These are phyloP conservation scores for Thecaphora thlaspeos DNA, from an alignment of 1,284 basidiomycete species.

Conservation along the genomic window DNA sequence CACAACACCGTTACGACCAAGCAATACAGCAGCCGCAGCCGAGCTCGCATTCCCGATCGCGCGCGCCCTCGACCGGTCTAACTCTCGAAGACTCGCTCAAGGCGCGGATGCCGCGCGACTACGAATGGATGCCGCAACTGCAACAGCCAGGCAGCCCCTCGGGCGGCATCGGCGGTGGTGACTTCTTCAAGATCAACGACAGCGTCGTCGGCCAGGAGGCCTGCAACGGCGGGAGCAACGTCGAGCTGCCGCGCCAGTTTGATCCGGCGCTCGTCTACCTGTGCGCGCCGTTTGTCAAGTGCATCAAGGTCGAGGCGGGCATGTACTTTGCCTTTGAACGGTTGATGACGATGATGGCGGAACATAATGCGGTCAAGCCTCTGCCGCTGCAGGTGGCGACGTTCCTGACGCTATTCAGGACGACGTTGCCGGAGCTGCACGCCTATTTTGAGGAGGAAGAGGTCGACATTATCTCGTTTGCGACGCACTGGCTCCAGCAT, in stretches of 20 bases:
- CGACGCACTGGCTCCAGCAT: constrained; percentile 54
- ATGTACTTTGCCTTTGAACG: constrained; percentile 58
- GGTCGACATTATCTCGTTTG: constrained; percentile 53
- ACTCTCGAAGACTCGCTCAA: constrained; percentile 18
- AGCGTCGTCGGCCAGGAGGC: too few species aligned
- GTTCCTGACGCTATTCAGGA: constrained; percentile 56
- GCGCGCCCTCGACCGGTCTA: constrained; percentile 17
- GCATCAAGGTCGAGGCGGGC: constrained; percentile 55
- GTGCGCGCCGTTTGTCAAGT: constrained; percentile 56
- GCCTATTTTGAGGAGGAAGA: constrained; percentile 58
- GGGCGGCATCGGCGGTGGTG: too few species aligned
- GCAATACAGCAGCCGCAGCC: background rate
- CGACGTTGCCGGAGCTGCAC: constrained; percentile 55
- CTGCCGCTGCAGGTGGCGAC: constrained; percentile 49
- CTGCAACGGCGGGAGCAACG: too few species aligned
- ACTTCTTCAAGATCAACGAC: too few species aligned
- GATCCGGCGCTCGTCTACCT: constrained; percentile 55
- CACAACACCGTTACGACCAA: background rate
- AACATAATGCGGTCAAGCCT: constrained; percentile 36
- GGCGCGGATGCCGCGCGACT: constrained; percentile 39
- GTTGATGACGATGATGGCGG: constrained; percentile 51
- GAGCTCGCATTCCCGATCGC: constrained; percentile 19
- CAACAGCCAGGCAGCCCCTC: too few species aligned
- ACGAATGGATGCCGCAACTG: constrained; percentile 41
- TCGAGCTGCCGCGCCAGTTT: constrained; percentile 39